These are phyloP conservation scores for Solanum sitiens DNA, from an alignment of 257 asterid species.

Conservation along the genomic window DNA sequence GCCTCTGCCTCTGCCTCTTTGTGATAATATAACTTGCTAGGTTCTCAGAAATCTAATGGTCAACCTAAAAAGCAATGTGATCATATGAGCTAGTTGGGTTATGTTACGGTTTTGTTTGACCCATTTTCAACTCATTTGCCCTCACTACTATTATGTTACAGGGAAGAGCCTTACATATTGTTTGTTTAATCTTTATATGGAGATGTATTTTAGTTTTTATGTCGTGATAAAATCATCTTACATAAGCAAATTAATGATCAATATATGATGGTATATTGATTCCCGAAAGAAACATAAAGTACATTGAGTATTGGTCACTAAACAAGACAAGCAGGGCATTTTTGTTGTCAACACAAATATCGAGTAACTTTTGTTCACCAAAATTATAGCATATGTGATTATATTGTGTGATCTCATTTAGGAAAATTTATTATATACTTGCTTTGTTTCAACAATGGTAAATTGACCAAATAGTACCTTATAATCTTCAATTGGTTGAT, in stretches of 20 bases:
- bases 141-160: not conserved
- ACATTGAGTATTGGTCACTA: not conserved
- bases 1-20: not conserved
- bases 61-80: not conserved
- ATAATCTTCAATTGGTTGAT: not conserved
- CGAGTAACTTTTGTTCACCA: not conserved
- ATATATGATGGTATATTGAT: not conserved
- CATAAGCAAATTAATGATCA: not conserved
- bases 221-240: not conserved
- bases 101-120: not conserved
- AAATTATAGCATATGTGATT: not conserved
- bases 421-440: not conserved
- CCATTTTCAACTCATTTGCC: not conserved
- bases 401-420: not conserved
- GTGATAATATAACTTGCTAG: not conserved
- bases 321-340: not conserved
- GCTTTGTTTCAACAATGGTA: not conserved
- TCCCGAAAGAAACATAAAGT: not conserved
- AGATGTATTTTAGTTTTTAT: not conserved
- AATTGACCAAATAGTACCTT: not conserved
- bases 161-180: not conserved
- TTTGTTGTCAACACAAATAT: not conserved
- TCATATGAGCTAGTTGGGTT: not conserved
- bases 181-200: not conserved
- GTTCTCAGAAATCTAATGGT: not conserved